These are phyloP conservation scores for Oryza glaberrima DNA, from an alignment of 176 grass and related monocot genomes.

Conservation along the genomic window DNA sequence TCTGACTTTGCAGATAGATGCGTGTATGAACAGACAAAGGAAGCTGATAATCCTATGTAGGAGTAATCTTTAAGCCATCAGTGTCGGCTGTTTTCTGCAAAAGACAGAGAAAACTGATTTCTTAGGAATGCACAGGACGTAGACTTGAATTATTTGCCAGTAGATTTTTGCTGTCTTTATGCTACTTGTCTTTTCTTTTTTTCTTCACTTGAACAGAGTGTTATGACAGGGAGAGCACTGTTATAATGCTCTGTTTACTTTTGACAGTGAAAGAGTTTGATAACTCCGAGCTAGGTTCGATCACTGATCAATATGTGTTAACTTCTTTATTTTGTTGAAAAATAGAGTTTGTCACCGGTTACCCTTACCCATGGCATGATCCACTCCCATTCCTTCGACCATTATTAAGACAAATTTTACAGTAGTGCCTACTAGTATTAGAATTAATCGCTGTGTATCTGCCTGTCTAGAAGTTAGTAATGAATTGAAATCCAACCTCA, in stretches of 20 bases:
- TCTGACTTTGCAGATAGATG: conserved; percentile 26
- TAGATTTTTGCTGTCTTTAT: not conserved
- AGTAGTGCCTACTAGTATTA: no score
- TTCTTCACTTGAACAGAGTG: not conserved
- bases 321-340: no score
- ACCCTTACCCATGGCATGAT: no score
- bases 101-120: not conserved
- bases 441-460: no score
- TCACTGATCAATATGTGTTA: not conserved
- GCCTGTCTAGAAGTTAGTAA: no score
- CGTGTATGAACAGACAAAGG: not conserved
- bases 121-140: not conserved
- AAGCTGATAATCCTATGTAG: conserved; percentile 6
- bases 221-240: not conserved
- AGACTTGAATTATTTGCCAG: not conserved
- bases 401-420: no score
- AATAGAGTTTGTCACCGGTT: no score
- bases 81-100: not conserved
- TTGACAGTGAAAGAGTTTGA: not conserved
- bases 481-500: not conserved
- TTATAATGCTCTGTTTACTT: not conserved
- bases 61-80: not conserved
- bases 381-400: no score
- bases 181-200: not conserved
- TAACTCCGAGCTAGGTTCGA: not conserved